These are phyloP conservation scores for Sphaceloma murrayae DNA, from an alignment of 2,329 filamentous ascomycete species.

Conservation along the genomic window DNA sequence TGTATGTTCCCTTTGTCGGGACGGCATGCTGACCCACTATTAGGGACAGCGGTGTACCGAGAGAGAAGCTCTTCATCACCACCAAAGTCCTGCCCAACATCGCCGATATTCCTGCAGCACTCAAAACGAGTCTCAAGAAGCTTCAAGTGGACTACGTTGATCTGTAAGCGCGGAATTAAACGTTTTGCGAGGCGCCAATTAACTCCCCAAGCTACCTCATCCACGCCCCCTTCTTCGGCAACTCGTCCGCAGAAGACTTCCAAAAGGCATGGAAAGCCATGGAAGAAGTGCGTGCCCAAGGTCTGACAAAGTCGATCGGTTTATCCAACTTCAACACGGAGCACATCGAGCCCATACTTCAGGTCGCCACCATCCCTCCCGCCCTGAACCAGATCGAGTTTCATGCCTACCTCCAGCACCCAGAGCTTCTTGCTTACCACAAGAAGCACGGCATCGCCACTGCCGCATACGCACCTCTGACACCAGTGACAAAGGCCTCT, in stretches of 20 bases:
- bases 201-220: conserved; percentile 45
- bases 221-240: conserved; percentile 50
- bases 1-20: neutral
- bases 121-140: conserved; percentile 50
- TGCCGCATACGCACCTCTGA: conserved; percentile 38
- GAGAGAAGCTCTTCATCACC: conserved; percentile 42
- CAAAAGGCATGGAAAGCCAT: conserved; percentile 51
- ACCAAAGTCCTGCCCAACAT: conserved; percentile 50
- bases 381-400: conserved; percentile 61
- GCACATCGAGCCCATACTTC: conserved; percentile 47
- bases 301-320: conserved; percentile 52
- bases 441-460: conserved; percentile 40
- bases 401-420: conserved; percentile 58
- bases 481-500: conserved; percentile 45
- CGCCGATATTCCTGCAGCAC: conserved; percentile 45
- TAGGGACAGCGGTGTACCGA: conserved; percentile 31
- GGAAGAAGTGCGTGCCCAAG: conserved; percentile 48
- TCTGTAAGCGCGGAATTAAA: conserved; percentile 38
- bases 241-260: conserved; percentile 41
- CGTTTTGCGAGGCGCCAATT: neutral
- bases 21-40: neutral
- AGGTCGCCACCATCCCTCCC: conserved; percentile 46
- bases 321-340: conserved; percentile 51
- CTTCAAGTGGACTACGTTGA: conserved; percentile 53
- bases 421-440: conserved; percentile 46